Base-by-base conservation (phyloP, 2,329 filamentous ascomycete genomes). In the Arachnomyces sp. region DNA sequence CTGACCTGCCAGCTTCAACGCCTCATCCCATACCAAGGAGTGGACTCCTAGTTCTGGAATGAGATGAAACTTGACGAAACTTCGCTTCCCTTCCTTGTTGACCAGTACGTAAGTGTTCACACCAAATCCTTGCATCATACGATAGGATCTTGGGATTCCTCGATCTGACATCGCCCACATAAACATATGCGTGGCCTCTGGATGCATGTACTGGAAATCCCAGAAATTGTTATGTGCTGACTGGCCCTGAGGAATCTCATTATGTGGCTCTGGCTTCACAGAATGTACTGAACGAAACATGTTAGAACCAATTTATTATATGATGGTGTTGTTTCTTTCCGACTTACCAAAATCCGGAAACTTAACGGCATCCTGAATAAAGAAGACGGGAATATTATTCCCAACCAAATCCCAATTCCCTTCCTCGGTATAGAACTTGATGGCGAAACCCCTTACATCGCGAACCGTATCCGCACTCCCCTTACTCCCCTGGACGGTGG, bases 111-210 rank as follows among this genome's bases (percentile, higher is more conserved):
- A 90, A 0, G 86, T 89, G 61, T 90, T 88, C 50, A 90, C 85
- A 39, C 85, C 84, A 42, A 89, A 90, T 0, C 85, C 85, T 50
- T 90, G 83, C 82, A 90, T 88, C 83, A 88, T 88, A 16, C 85
- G 78, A 62, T 73, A 88, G 0, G 81, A 86, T 2, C 82, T 75
- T 1, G 84, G 84, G 41, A 86, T 86, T 0, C 72, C 71, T 18
- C 83, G 74, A 56, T 88, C 85, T 7, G 77, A 83, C 80, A 87
- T 85, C 21, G 78, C 68, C 84, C 84, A 89, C 71, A 85, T 78
- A 50, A 77, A 83, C 81, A 86, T 87, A 58, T 88, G 83, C 0
- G 82, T 86, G 0, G 82, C 75, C 57, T 90, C 83, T 0, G 77
- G 67, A 52, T 87, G 79, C 46, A 81, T 61, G 47, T 68, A 80